Evolutionary conservation across 2,329 filamentous ascomycete genomes (phyloP).

Genomic region (Erysiphe pulchra): DNA sequence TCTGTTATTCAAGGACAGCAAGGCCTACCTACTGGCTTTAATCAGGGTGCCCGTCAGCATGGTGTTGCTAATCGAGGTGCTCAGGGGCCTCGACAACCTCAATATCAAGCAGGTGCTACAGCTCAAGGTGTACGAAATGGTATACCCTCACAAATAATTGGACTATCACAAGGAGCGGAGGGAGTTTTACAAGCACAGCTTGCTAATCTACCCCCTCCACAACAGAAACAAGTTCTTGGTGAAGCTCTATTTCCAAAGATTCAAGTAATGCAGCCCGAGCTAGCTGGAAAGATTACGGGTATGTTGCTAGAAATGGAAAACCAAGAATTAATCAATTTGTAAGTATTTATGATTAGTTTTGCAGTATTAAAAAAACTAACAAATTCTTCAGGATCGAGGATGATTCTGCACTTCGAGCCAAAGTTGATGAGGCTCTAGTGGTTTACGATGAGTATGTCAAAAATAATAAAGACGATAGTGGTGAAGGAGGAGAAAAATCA

Average conservation of each 20-base stretch:
- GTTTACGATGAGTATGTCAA: constrained; percentile 99
- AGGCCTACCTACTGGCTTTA: constrained; percentile 25
- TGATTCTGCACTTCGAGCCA: constrained; percentile 65
- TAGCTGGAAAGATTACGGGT: constrained; percentile 97
- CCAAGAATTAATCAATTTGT: constrained; percentile 77
- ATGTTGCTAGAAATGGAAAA: constrained; percentile 99
- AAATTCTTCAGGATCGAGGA: constrained; percentile 47
- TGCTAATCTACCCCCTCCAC: constrained; percentile 27
- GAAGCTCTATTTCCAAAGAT: constrained; percentile 99
- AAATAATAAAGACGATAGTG: constrained; percentile 16
- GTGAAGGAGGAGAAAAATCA: constrained; percentile 17
- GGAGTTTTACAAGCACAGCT: constrained; percentile 31
- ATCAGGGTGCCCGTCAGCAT: constrained; percentile 23
- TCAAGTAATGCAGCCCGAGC: constrained; percentile 71
- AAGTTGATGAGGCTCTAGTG: constrained; percentile 90
- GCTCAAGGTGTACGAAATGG: constrained; percentile 14
- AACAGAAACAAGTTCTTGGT: constrained; percentile 97
- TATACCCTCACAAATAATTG: constrained; percentile 12
- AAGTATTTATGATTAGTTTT: constrained; percentile 24
- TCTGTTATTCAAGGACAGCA: constrained; percentile 24
- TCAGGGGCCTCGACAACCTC: constrained; percentile 15
- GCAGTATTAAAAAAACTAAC: constrained; percentile 9
- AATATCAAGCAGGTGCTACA: constrained; percentile 14
- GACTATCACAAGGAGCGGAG: constrained; percentile 13
- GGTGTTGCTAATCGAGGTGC: constrained; percentile 15